phyloP scores from a whole-genome alignment of 345 rosid genomes.

The Pugionium cornutum region DNA sequence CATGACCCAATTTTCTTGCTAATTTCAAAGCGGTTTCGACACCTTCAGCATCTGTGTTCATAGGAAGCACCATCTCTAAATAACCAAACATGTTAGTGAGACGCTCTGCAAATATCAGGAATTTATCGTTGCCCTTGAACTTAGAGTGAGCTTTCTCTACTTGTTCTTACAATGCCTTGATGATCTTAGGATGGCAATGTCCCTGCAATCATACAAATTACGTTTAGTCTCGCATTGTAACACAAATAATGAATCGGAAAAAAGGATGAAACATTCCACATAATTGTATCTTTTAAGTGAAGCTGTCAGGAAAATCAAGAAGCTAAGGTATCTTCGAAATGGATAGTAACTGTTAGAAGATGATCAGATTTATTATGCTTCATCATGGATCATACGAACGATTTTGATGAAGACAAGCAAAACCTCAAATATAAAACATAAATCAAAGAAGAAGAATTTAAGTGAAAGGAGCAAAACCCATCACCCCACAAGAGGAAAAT shows the following conservation, averaged over 20 bases:
- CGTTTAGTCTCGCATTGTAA: not conserved
- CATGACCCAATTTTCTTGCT: conserved; percentile 97
- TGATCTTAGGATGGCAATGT: conserved; percentile 92
- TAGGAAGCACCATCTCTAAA: conserved; percentile 96
- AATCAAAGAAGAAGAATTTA: too few species aligned
- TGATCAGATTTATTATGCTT: conserved; percentile 47
- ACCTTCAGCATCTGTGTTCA: conserved; percentile 99
- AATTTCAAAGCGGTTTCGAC: conserved; percentile 92
- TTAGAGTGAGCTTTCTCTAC: conserved; percentile 75
- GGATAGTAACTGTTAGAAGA: conserved; percentile 70
- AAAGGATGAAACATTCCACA: not conserved
- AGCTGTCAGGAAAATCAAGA: conserved; percentile 83
- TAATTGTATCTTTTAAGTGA: not conserved
- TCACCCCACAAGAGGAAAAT: too few species aligned
- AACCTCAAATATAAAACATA: too few species aligned
- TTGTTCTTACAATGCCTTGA: conserved; percentile 80
- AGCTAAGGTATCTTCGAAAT: too few species aligned
- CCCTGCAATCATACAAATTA: conserved; percentile 50
- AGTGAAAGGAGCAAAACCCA: too few species aligned
- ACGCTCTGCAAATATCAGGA: conserved; percentile 77
- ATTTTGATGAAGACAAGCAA: too few species aligned
- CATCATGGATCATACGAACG: too few species aligned
- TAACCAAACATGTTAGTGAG: conserved; percentile 83
- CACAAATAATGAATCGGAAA: not conserved
- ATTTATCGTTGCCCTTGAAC: conserved; percentile 89